Base-by-base conservation (phyloP, 2,329 filamentous ascomycete species). In the Verticillium isaacii region DNA sequence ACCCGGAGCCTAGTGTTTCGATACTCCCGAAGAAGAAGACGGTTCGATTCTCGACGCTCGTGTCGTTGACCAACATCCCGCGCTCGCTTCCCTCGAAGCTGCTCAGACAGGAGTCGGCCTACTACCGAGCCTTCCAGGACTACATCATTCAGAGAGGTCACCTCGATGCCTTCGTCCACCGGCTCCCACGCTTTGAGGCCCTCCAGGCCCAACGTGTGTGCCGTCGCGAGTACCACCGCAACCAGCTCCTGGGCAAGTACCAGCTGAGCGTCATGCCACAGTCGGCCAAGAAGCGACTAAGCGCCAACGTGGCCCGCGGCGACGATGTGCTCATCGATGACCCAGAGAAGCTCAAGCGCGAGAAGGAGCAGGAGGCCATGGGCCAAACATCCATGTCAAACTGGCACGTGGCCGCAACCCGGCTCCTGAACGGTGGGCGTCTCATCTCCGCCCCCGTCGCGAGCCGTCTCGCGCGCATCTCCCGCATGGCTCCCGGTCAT, bases 51-150 rank as follows among this genome's bases (percentile, higher is more conserved):
- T 89, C 88, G 1, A 82, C 87, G 64, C 75, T 78, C 60, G 75
- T 80, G 64, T 76, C 75, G 50, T 75, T 74, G 67, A 77, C 72
- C 63, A 76, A 79, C 41, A 73, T 80, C 52, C 81, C 83, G 29
- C 80, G 80, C 68, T 75, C 75, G 39, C 75, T 87, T 19, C 84
- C 84, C 11, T 77, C 82, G 61, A 78, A 82, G 75, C 75, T 88
- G 34, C 62, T 74, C 29, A 81, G 80, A 62, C 80, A 85, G 70
- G 91, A 95, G 70, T 89, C 89, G 3, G 90, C 93, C 5, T 97
- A 97, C 75, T 94, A 93, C 77, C 89, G 91, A 64, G 92, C 92
- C 11, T 97, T 97, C 73, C 88, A 92, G 67, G 87, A 89, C 70
- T 84, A 91, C 67, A 79, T 88, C 56, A 83, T 90, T 62, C 85